Percentiles rank a stretch among this genome's conserved stretches.
These are phyloP conservation scores for Apiospora rasikravindrae DNA, from an alignment of 2,329 filamentous ascomycete species.

Conservation along the genomic window DNA sequence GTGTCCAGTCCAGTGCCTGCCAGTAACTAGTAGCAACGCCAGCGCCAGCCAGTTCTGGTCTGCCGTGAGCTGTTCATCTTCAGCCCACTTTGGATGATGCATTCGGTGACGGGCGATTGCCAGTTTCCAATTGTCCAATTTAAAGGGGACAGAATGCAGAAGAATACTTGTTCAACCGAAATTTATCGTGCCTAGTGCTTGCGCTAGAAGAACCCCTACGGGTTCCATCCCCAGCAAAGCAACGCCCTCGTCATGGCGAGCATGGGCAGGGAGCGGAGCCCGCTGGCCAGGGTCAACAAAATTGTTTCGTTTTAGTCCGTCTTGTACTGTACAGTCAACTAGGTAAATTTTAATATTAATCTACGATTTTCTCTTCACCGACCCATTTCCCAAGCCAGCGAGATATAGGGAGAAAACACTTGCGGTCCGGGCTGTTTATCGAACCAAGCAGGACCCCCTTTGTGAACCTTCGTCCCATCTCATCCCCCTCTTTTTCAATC, in stretches of 20 bases:
- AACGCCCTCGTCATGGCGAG: neutral
- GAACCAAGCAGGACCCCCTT: neutral
- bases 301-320: conserved; percentile 2
- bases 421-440: conserved; percentile 2
- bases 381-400: neutral
- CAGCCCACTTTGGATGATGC: conserved; percentile 1
- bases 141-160: neutral
- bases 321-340: neutral
- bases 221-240: neutral
- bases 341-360: conserved; percentile 5
- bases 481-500: neutral
- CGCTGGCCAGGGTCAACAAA: conserved; percentile 12
- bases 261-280: neutral
- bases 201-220: neutral
- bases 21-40: neutral
- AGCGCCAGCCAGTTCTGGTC: neutral
- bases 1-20: neutral
- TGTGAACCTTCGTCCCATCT: neutral
- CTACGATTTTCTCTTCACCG: conserved; percentile 9
- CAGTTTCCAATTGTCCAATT: neutral
- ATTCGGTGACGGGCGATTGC: neutral
- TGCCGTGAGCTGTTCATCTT: conserved; percentile 2
- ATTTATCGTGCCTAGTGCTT: neutral
- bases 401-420: neutral
- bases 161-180: neutral